Evolutionary conservation across 2,329 filamentous ascomycete genomes (phyloP), one percentile per base, ranked within the genome.

Genomic region (Dothideomycetidae sp.): DNA sequence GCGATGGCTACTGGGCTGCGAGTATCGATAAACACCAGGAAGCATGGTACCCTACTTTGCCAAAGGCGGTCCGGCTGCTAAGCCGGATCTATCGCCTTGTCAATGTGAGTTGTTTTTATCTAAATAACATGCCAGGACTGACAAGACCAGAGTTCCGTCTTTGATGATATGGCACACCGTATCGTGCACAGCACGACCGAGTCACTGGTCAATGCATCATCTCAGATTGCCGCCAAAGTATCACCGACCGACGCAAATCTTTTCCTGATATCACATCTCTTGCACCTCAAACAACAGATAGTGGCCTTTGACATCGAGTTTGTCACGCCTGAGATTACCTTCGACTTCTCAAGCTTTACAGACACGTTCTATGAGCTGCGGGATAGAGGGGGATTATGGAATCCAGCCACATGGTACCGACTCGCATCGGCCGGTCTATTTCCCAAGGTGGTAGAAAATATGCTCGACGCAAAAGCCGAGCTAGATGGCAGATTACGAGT

Each of bases 201-300:
- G 36, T 85, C 86, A 3, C 71, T 98, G 12, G 73, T 85, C 45
- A 71, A 76, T 35, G 88, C 84, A 17, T 81, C 85, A 47, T 44
- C 53, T 5, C 53, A 51, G 33, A 78, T 93, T 47, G 71, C 75
- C 39, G 70, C 70, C 23, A 74, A 73, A 39, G 66, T 70, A n/a
- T 63, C 63, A 54, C 69, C 72, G 2, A 69, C 78, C 5, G 85
- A 96, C 53, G 73, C 81, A 0, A 81, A 93, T 48, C 70, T 98
- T 3, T 98, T 98, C 59, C 77, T 94, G 52, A 78, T 98, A 50
- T 90, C 88, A 49, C 93, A 98, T 54, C 70, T 98, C 2, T 78
- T 98, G 34, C 78, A 94, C 34, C 72, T 98, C 36, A 96, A 96
- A 59, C 92, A 94, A 54, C 83, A 94, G 55, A 81, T 98, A 36